These are phyloP conservation scores for Eleusine indica DNA, from an alignment of 176 grass and related monocot genomes.

Conservation along the genomic window DNA sequence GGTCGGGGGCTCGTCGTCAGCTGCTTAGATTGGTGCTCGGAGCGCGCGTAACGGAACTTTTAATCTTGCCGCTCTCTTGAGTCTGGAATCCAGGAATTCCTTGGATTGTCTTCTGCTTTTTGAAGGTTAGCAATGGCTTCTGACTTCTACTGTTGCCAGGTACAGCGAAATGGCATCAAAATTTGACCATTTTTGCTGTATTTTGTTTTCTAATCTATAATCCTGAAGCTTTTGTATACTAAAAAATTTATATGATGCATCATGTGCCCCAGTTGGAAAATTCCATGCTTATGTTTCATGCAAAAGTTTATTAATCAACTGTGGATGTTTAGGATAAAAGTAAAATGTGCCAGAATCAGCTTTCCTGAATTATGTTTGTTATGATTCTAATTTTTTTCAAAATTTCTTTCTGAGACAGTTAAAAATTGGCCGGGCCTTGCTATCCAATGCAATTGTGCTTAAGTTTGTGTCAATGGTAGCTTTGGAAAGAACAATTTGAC, in stretches of 20 bases:
- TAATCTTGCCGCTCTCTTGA: slow-evolving; percentile 8
- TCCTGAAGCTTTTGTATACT: neutral
- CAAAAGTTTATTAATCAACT: neutral
- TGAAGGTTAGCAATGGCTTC: slow-evolving; percentile 23
- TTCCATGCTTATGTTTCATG: neutral
- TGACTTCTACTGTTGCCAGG: neutral
- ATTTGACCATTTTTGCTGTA: neutral
- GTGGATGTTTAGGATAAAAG: slow-evolving; percentile 5
- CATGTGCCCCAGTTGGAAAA: neutral
- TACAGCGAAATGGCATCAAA: neutral
- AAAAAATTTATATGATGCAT: neutral
- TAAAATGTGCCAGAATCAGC: neutral
- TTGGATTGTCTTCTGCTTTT: neutral
- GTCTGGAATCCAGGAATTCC: slow-evolving; percentile 6
- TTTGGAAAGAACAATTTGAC: slow-evolving; percentile 9
- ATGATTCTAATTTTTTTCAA: neutral
- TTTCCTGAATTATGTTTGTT: slow-evolving; percentile 12
- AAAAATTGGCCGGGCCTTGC: neutral
- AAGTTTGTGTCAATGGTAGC: neutral
- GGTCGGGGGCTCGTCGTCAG: neutral
- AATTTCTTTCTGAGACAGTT: neutral
- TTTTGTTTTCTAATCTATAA: neutral
- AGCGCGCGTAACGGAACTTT: slow-evolving; percentile 3
- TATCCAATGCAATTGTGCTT: neutral
- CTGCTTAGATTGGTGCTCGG: slow-evolving; percentile 7